Conservation (phyloP, 2,329 filamentous ascomycete genomes). For the Phialocephala sp. region DNA sequence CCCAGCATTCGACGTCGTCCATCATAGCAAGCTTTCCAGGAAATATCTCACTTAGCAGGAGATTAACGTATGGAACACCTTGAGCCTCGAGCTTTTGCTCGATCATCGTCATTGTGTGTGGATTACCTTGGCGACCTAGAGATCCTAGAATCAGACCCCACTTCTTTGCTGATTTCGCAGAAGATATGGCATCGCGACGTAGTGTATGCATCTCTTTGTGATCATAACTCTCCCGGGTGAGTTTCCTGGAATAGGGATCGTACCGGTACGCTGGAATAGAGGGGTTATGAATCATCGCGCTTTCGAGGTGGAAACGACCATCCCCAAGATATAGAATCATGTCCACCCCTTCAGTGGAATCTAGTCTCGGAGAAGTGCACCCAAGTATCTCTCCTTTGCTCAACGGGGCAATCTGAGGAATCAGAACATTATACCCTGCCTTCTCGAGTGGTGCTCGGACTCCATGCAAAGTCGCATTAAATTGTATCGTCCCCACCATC, state of each 20-base stretch:
- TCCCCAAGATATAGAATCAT: constrained; percentile 89
- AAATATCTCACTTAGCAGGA: constrained; percentile 94
- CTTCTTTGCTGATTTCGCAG: constrained; percentile 78
- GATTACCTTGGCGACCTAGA: constrained; percentile 92
- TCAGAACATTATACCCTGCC: constrained; percentile 82
- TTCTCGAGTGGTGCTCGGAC: constrained; percentile 78
- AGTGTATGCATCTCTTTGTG: constrained; percentile 89
- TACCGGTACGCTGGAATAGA: constrained; percentile 90
- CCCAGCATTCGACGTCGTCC: constrained; percentile 95
- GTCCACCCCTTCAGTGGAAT: constrained; percentile 66
- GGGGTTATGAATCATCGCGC: constrained; percentile 99
- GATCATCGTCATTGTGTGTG: constrained; percentile 86
- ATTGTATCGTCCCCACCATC: constrained; percentile 96
- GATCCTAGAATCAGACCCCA: constrained; percentile 96
- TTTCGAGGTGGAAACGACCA: constrained; percentile 94
- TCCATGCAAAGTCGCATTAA: constrained; percentile 95
- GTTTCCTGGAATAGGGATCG: constrained; percentile 90
- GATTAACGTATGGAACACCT: constrained; percentile 81
- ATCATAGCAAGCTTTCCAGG: constrained; percentile 94
- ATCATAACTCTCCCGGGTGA: constrained; percentile 90
- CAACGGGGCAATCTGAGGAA: constrained; percentile 90
- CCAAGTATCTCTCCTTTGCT: constrained; percentile 96
- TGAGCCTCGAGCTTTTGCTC: constrained; percentile 74
- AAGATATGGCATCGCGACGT: constrained; percentile 75
- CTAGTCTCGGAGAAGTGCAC: constrained; percentile 85